Evolutionary conservation across 306 rosid genomes (phyloP).

Genomic region (Cyclanthera cordifolia): DNA sequence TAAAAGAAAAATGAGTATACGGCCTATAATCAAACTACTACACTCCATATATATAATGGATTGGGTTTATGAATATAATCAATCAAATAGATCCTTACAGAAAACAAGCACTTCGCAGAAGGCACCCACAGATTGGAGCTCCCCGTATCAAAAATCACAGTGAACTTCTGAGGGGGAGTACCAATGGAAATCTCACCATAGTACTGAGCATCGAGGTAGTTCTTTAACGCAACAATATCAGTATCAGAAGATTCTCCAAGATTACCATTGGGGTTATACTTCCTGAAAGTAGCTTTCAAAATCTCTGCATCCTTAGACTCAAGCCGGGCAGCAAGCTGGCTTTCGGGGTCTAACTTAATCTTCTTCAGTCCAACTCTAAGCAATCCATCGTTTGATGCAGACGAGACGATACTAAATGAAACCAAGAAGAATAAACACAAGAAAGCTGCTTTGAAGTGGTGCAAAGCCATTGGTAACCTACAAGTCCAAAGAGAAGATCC

Average conservation of each 20-base stretch:
- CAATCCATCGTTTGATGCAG: conserved; percentile 41
- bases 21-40: not conserved
- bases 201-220: conserved; percentile 92
- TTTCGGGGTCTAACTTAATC: conserved; percentile 30
- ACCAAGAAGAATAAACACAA: conserved; percentile 8
- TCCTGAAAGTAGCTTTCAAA: conserved; percentile 26
- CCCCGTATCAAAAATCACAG: conserved; percentile 87
- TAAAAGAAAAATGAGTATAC: not conserved
- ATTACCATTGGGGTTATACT: conserved; percentile 26
- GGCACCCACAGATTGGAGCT: conserved; percentile 97
- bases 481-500: not conserved
- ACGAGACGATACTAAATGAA: conserved; percentile 17
- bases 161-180: conserved; percentile 73
- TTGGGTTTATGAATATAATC: not conserved
- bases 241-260: conserved; percentile 24
- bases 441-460: not conserved
- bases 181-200: conserved; percentile 80
- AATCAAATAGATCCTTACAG: conserved; percentile 40
- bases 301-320: conserved; percentile 30
- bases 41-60: conserved; percentile 5
- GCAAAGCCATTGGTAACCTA: conserved; percentile 9
- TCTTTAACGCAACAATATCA: conserved; percentile 54
- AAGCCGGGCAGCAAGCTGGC: conserved; percentile 33
- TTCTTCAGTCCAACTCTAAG: conserved; percentile 65
- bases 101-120: conserved; percentile 49